A percentile compares a stretch with the other conserved stretches of the same genome.
phyloP scores from a whole-genome alignment of 768 basidiomycete genomes.

The Rhizopogon roseolus region DNA sequence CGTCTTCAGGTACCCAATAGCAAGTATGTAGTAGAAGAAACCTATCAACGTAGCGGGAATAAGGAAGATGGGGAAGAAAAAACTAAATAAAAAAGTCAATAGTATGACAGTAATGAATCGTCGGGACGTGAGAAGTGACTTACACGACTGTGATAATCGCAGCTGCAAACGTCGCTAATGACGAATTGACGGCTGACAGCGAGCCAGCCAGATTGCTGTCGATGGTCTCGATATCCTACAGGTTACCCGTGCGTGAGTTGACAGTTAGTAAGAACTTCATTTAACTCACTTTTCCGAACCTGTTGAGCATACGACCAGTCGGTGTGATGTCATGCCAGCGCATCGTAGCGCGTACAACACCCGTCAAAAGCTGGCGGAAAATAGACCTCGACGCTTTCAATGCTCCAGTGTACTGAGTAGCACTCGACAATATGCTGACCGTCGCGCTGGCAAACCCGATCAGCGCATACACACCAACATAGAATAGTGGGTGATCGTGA shows the following conservation, averaged over 20 bases:
- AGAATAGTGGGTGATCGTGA: constrained; percentile 62
- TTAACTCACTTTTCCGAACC: constrained; percentile 62
- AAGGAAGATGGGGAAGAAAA: constrained; percentile 80
- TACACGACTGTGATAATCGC: constrained; percentile 70
- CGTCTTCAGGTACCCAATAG: constrained; percentile 71
- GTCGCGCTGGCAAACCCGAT: constrained; percentile 51
- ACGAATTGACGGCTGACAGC: constrained; percentile 72
- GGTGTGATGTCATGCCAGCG: constrained; percentile 83
- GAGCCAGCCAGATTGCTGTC: constrained; percentile 67
- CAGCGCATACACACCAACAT: constrained; percentile 60
- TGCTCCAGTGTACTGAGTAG: constrained; percentile 55
- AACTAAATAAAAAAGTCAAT: constrained; percentile 29
- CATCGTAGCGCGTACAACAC: constrained; percentile 79
- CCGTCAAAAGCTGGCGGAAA: constrained; percentile 52
- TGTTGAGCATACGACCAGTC: constrained; percentile 77
- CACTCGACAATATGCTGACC: constrained; percentile 39
- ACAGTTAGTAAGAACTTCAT: background rate
- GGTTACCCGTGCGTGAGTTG: background rate
- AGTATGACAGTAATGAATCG: constrained; percentile 11
- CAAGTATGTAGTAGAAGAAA: constrained; percentile 63
- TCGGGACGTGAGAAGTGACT: constrained; percentile 14
- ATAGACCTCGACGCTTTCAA: constrained; percentile 30
- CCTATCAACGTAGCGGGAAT: constrained; percentile 74
- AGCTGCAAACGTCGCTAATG: constrained; percentile 71
- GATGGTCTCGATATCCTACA: constrained; percentile 79